Conservation (phyloP, 2,329 filamentous ascomycete species). For the Colletotrichum scovillei region DNA sequence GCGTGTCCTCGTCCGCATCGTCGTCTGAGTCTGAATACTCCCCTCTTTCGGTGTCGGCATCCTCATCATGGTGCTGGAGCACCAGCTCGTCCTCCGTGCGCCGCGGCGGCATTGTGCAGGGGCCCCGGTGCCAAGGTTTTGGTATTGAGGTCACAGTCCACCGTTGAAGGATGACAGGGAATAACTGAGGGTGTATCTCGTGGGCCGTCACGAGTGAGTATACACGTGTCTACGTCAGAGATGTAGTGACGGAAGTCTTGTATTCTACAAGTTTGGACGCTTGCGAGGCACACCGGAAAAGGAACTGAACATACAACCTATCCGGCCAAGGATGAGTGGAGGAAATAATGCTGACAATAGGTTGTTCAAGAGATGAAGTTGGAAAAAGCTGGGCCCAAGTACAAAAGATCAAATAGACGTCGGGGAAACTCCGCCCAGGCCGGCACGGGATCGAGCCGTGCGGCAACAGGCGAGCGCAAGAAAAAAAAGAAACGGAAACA, state of each 20-base stretch:
- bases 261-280: neutral
- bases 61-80: constrained; percentile 15
- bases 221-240: neutral
- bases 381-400: neutral
- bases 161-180: neutral
- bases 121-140: neutral
- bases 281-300: neutral
- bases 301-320: too few relatives aligned
- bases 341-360: neutral
- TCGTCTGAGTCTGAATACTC: neutral
- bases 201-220: neutral
- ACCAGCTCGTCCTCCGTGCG: constrained; percentile 7
- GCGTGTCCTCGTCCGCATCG: constrained; percentile 9
- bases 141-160: neutral
- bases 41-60: constrained; percentile 19
- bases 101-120: neutral
- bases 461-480: neutral
- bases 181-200: neutral
- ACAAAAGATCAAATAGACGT: neutral
- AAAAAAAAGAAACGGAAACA: neutral
- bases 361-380: neutral
- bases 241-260: neutral
- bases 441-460: neutral
- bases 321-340: neutral
- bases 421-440: neutral